Base-by-base conservation (phyloP, 2,329 filamentous ascomycete species). In the Diaporthe amygdali region DNA sequence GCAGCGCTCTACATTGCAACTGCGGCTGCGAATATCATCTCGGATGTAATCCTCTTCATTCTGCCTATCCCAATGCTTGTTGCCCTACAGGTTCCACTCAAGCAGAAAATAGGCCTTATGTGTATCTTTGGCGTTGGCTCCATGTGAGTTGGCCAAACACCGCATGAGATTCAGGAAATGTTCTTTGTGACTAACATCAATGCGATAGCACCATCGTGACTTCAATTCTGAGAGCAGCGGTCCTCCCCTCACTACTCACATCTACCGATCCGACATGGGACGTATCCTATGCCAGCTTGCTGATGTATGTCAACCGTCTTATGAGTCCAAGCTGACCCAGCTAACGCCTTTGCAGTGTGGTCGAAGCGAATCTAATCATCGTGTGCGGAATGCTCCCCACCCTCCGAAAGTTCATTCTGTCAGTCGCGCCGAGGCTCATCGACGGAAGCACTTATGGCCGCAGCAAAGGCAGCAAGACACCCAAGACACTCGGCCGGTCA, bases 1-100 rank as follows among this genome's bases (percentile, higher is more conserved):
- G 81, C 84, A n/a, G 77, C 81, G 1, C 82, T 88, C 32, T 87
- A 87, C 75, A 82, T 88, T 39, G 80, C 82, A 44, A 86, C 86
- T 17, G 84, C 85, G 0, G 82, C 81, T 3, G 78, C 84, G 22
- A 87, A 86, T 71, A 85, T 87, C 55, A 68, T 82, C 20, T 85
- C 84, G 9, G 85, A 88, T 73, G 64, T 88, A 5, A 74, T 87
- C 7, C 81, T 86, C 20, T 85, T 86, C 59, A 73, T 80, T 0
- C 74, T 88, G 2, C 86, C 86, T 0, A 80, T 87, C 34, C 83
- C 82, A 0, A 84, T 86, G 44, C 78, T 88, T 0, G 75, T 84
- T 32, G 79, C 78, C n/a, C 75, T 88, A 0, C 82, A 84, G 61
- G 81, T 88, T 44, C 84, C 85, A 0, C 74, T 74, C 30, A 82